Evolutionary conservation across 2,329 filamentous ascomycete species (phyloP), one percentile per base, ranked within the genome.

Genomic region (Diplocarpon mali): DNA sequence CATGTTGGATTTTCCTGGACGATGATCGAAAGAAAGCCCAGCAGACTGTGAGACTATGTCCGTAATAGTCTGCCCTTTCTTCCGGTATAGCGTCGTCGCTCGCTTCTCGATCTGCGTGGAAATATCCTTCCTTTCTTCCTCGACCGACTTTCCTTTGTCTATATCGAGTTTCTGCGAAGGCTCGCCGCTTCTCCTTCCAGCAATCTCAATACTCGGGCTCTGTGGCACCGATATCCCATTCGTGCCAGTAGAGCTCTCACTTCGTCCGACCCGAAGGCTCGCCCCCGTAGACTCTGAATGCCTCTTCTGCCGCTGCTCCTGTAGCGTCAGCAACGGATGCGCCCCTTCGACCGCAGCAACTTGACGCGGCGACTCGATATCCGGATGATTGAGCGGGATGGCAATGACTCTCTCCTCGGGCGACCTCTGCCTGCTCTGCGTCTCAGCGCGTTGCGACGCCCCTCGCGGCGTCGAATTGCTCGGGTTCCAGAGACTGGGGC

Each of bases 321-420:
- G 71, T 39, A 79, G 66, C 29, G 70, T 73, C 47, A 79, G 64
- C 36, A 79, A 66, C 27, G 75, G 73, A 49, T 72, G 71, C 14
- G 54, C 51, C 32, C 55, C 57, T 35, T 53, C 52, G 35, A 51
- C 54, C 44, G 42, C 48, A 40, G 53, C 53, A 29, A 53, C 57
- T 46, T 57, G 51, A 40, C 49, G 40, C 15, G 53, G 47, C 12
- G 48, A 49, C 16, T 47, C 45, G 24, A 60, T 45, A 40, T 56
- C 56, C 5, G 60, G 60, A 51, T 62, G 60, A 13, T 53, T 42
- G 32, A 62, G 51, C 13, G 59, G 59, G 13, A 61, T 51, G 10
- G 60, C 56, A 38, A 57, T 55, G 5, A 54, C 52, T 32, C 40
- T 49, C 15, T 49, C 42, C 37, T 50, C 51, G 9, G 42, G 40